Base-by-base conservation (phyloP, 1,139 yeast genomes). In the Sugiyamaella novakii region DNA sequence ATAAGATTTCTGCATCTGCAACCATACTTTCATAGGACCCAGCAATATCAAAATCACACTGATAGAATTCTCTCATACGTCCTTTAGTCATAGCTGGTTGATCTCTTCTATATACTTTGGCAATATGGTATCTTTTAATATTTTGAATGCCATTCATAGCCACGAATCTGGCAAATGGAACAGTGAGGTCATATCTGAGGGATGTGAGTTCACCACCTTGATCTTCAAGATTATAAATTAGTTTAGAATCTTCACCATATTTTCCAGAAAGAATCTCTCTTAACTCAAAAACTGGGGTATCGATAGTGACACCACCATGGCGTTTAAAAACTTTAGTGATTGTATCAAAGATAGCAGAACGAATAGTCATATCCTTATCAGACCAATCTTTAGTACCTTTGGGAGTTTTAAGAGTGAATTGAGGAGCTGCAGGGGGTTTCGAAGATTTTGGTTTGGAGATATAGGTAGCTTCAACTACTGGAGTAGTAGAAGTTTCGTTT, bases 21-120 rank as follows among this genome's bases (percentile, higher is more conserved):
- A 92, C 94, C 98, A 92, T 92, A 35, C 83, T 65, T 64, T 92
- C 98, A 68, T 86, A 91, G 51, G 70, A 73, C 49, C 98, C 98
- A 30, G 98, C 98, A 64, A 92, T 77, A 68, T 92, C 98, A 62
- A 92, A 87, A 73, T 92, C 98, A 75, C 98, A 92, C 72, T 92
- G 98, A 71, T 92, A 92, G 63, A 92, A 92, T 70, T 92, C 98
- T 78, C 98, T 85, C 98, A 92, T 92, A 72, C 98, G 82, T 52
- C 98, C 98, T 71, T 92, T 92, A 51, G 98, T 91, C 98, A 92
- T 92, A 12, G 98, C 98, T 4, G 98, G 98, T 71, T 92, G 98
- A 68, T 92, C 98, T 72, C 98, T 84, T 73, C 98, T 81, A 72
- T 92, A 92, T 48, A 92, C 98, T 71, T 92, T 92, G 60, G 98